These are phyloP conservation scores for Aspergillus sp. DNA, from an alignment of 2,329 filamentous ascomycete genomes.

Conservation along the genomic window DNA sequence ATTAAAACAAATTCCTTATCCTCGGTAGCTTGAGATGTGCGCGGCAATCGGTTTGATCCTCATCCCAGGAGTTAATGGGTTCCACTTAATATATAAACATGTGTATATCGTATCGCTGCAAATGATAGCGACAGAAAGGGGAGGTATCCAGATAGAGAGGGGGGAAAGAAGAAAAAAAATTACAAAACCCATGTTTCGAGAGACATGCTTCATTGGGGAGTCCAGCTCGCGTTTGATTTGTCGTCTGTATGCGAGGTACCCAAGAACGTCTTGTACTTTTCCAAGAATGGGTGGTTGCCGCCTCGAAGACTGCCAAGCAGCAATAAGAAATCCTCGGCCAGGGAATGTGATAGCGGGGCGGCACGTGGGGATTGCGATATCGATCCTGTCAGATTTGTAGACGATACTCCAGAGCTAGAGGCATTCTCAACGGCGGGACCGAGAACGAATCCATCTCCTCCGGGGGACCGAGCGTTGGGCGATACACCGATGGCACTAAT, in stretches of 20 bases:
- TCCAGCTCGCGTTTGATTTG: constrained; percentile 17
- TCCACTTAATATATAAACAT: not conserved
- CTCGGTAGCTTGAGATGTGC: too few species aligned
- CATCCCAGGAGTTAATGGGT: not conserved
- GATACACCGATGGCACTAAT: constrained; percentile 31
- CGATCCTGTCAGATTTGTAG: constrained; percentile 4
- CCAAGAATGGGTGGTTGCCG: constrained; percentile 36
- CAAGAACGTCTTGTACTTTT: constrained; percentile 32
- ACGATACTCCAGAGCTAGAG: not conserved
- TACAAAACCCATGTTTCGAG: constrained; percentile 1
- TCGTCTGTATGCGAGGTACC: constrained; percentile 23
- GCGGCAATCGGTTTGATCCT: too few species aligned
- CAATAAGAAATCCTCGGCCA: constrained; percentile 33
- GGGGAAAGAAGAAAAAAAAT: not conserved
- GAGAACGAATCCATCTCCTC: constrained; percentile 13
- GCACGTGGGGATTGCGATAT: constrained; percentile 15
- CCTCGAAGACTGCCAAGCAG: constrained; percentile 34
- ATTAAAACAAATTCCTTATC: not conserved
- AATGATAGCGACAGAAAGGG: not conserved
- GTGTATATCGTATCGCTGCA: not conserved
- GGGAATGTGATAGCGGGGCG: constrained; percentile 17
- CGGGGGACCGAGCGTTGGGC: constrained; percentile 26
- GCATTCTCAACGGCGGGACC: constrained; percentile 1
- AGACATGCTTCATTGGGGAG: constrained; percentile 13
- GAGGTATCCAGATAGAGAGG: not conserved